Percentiles rank a stretch among this genome's conserved stretches.
Conservation (phyloP, 2,329 filamentous ascomycete species). For the Colletotrichum somersetense region DNA sequence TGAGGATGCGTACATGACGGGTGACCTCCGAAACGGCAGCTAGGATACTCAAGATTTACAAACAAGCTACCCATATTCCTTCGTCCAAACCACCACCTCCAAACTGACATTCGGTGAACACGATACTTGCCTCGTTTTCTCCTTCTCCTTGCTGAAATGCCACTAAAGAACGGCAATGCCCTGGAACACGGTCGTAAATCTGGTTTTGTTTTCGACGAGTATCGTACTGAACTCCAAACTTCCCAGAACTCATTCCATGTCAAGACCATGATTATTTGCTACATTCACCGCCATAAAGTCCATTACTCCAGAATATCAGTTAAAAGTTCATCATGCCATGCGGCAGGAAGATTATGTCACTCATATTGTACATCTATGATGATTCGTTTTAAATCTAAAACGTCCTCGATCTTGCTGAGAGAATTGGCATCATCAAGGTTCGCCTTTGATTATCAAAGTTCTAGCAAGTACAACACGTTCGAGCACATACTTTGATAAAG, state of each 20-base stretch:
- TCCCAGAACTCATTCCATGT: neutral
- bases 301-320: neutral
- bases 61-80: neutral
- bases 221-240: neutral
- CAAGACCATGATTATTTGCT: neutral
- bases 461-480: neutral
- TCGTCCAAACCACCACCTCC: neutral
- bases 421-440: neutral
- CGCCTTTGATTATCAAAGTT: neutral
- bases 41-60: neutral
- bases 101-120: neutral
- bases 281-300: neutral
- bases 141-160: neutral
- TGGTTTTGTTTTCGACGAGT: neutral
- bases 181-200: neutral
- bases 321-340: neutral
- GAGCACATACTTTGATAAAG: neutral
- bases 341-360: neutral
- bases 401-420: neutral
- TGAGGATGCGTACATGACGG: neutral
- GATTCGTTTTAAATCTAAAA: neutral
- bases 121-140: neutral
- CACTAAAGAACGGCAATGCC: neutral
- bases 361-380: neutral
- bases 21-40: neutral